Evolutionary conservation across 805 yeast species (phyloP).

Genomic region (Metschnikowia cubensis): DNA sequence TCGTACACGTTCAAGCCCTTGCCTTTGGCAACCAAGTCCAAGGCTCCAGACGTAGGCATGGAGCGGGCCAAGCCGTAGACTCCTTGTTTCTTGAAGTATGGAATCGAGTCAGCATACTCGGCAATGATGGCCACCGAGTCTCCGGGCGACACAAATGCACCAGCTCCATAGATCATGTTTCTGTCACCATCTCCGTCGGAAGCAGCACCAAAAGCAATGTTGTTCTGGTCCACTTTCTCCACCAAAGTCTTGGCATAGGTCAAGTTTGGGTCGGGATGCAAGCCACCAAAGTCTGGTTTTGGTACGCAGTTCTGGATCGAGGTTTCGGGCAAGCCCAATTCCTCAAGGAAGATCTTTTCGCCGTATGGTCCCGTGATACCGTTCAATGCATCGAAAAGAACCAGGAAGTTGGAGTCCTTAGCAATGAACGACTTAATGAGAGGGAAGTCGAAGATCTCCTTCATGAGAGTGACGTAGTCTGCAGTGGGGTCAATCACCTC

Average conservation of each 20-base stretch:
- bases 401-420: slow-evolving; percentile 53
- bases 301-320: slow-evolving; percentile 79
- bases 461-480: slow-evolving; percentile 75
- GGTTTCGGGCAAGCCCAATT: slow-evolving; percentile 68
- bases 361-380: slow-evolving; percentile 99
- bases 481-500: slow-evolving; percentile 80
- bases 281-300: slow-evolving; percentile 89
- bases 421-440: slow-evolving; percentile 69
- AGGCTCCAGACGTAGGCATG: slow-evolving; percentile 95
- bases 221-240: slow-evolving; percentile 72
- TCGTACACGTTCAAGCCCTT: slow-evolving; percentile 78
- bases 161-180: slow-evolving; percentile 96
- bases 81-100: slow-evolving; percentile 85
- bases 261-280: slow-evolving; percentile 96
- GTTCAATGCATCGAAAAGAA: slow-evolving; percentile 84
- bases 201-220: slow-evolving; percentile 94
- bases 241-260: slow-evolving; percentile 91
- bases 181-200: slow-evolving; percentile 99
- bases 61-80: slow-evolving; percentile 92
- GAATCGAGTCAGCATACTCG: slow-evolving; percentile 83
- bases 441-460: slow-evolving; percentile 82
- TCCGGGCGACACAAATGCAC: slow-evolving; percentile 95
- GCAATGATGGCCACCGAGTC: slow-evolving; percentile 97
- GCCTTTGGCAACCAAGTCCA: slow-evolving; percentile 82
- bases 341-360: slow-evolving; percentile 73